Conservation (phyloP, 139 green algal species). For the Chlorella sp. region DNA sequence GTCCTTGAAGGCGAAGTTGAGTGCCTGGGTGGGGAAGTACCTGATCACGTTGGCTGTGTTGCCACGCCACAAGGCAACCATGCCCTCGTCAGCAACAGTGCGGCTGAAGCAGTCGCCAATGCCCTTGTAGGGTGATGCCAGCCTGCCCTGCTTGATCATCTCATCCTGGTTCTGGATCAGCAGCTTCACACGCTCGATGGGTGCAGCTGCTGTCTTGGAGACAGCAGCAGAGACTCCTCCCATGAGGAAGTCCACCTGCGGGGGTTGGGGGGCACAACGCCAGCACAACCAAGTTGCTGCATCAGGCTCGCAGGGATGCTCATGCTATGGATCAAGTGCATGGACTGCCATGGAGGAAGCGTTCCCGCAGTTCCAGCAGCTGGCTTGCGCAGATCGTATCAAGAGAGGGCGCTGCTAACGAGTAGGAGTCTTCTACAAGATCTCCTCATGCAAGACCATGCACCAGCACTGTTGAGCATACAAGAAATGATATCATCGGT, state of each 20-base stretch:
- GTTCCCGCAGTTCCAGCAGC: no score
- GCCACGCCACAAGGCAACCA: constrained; percentile 93
- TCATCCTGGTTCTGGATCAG: constrained; percentile 71
- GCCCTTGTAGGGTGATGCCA: constrained; percentile 71
- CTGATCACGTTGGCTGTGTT: constrained; percentile 96
- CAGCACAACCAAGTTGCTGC: neutral
- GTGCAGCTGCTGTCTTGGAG: constrained; percentile 91
- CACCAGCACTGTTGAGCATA: no score
- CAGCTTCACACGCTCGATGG: constrained; percentile 98
- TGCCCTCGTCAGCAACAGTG: constrained; percentile 80
- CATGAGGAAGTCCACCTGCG: constrained; percentile 43
- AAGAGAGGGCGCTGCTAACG: no score
- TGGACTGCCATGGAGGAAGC: no score
- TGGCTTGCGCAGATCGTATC: no score
- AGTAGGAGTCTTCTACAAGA: no score
- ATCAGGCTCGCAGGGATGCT: no score
- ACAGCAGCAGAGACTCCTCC: constrained; percentile 70
- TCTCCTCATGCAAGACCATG: no score
- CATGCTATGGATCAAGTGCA: no score
- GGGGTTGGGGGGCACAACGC: no score
- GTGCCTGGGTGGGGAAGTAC: constrained; percentile 80
- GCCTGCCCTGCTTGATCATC: constrained; percentile 60
- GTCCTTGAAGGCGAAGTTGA: constrained; percentile 99
- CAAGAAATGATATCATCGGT: no score
- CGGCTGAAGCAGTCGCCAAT: constrained; percentile 94